phyloP scores from a whole-genome alignment of 139 green algal genomes.

The Edaphochlamys debaryana region DNA sequence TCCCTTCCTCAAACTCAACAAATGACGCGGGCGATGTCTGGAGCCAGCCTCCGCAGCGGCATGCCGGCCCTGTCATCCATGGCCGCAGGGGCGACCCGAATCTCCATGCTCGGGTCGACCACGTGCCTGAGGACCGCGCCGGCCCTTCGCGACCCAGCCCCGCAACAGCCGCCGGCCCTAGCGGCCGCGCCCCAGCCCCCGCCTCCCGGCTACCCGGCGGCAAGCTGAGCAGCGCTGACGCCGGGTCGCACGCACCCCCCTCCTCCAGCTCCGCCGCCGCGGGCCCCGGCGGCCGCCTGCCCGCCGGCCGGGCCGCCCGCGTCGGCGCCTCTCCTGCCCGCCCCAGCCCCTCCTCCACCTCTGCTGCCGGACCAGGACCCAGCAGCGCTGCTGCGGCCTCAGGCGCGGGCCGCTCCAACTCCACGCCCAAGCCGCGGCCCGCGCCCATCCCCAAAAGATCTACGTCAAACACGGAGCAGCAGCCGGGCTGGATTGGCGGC shows the following conservation, averaged over 20 bases:
- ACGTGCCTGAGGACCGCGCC: too few species aligned
- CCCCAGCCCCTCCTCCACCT: background rate
- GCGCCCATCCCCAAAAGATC: background rate
- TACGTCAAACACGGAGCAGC: constrained; percentile 4
- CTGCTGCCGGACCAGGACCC: background rate
- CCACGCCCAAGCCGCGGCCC: constrained; percentile 6
- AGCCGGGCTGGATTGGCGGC: background rate
- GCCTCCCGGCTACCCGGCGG: background rate
- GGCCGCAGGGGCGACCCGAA: too few species aligned
- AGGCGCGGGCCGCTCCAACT: constrained; percentile 5
- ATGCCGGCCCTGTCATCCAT: too few species aligned
- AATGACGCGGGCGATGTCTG: too few species aligned
- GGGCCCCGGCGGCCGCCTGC: too few species aligned
- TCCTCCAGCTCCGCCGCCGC: background rate
- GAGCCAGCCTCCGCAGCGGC: too few species aligned
- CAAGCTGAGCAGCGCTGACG: background rate
- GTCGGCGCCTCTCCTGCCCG: background rate
- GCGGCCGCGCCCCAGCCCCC: too few species aligned
- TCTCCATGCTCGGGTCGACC: too few species aligned
- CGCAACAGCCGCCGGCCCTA: too few species aligned
- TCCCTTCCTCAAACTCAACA: too few species aligned
- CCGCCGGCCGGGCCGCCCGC: background rate
- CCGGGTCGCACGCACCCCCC: too few species aligned
- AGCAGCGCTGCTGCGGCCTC: background rate
- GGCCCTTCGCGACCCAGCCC: too few species aligned